Conservation (phyloP, 768 basidiomycete genomes). For the Tylopilus sp. region DNA sequence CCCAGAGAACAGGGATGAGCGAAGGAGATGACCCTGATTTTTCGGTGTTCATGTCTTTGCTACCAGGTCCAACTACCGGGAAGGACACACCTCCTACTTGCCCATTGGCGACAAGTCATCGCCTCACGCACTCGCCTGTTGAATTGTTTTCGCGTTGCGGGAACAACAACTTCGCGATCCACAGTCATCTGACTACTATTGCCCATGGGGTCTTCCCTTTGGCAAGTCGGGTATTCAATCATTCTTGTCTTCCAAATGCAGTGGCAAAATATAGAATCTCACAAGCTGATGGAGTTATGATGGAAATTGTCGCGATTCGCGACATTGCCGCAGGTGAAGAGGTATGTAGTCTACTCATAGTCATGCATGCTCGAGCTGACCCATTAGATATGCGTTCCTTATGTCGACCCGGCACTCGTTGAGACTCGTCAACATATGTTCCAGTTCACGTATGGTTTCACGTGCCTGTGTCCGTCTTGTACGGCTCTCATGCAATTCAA, state of each 20-base stretch:
- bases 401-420: conserved; percentile 72
- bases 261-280: conserved; percentile 54
- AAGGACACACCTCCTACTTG: conserved; percentile 31
- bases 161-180: conserved; percentile 80
- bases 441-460: conserved; percentile 63
- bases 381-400: conserved; percentile 67
- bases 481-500: conserved; percentile 37
- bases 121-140: conserved; percentile 18
- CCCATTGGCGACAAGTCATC: conserved; percentile 26
- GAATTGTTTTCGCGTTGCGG: conserved; percentile 59
- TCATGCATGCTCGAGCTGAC: background rate
- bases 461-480: conserved; percentile 61
- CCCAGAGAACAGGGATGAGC: conserved; percentile 5
- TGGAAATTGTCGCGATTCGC: conserved; percentile 66
- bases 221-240: conserved; percentile 80
- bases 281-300: conserved; percentile 37
- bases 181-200: conserved; percentile 65
- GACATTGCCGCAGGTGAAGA: conserved; percentile 60
- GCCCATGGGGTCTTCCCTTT: conserved; percentile 76
- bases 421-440: conserved; percentile 59
- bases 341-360: conserved; percentile 36
- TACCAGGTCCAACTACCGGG: conserved; percentile 38
- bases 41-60: conserved; percentile 40
- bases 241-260: conserved; percentile 76
- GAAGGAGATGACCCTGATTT: conserved; percentile 25